Conservation (phyloP, 2,329 filamentous ascomycete species). For the Apiospora kogelbergensis region DNA sequence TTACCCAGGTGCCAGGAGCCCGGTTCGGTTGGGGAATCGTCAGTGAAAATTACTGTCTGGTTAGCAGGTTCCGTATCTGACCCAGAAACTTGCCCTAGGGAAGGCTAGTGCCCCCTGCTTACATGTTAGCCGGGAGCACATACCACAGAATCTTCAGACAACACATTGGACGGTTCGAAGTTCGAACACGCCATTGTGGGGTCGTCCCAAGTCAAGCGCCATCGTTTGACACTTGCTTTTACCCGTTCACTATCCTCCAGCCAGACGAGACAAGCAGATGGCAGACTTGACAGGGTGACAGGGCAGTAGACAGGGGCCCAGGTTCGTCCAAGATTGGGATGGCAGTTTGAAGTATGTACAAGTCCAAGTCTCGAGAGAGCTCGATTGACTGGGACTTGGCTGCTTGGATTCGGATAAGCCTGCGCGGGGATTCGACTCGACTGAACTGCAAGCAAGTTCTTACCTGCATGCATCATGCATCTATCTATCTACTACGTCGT, state of each 20-base stretch:
- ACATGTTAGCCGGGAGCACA: background rate
- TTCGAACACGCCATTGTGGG: conserved; percentile 3
- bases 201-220: conserved; percentile 6
- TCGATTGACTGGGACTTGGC: background rate
- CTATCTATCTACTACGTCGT: background rate
- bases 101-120: background rate
- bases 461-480: background rate
- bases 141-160: background rate
- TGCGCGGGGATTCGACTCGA: background rate
- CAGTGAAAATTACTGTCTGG: background rate
- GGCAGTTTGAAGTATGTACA: background rate
- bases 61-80: background rate
- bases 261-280: background rate
- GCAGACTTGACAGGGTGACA: background rate
- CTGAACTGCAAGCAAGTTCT: background rate
- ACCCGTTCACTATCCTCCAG: background rate
- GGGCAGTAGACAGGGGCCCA: too few relatives aligned
- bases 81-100: background rate
- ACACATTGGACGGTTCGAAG: conserved; percentile 1
- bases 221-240: conserved; percentile 6
- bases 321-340: conserved; percentile 1
- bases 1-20: conserved; percentile 4
- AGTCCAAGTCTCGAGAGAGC: background rate
- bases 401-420: background rate
- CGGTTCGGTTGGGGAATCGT: background rate